Conservation (phyloP, 352 stramenopile genomes). For the Phytophthora syringae region DNA sequence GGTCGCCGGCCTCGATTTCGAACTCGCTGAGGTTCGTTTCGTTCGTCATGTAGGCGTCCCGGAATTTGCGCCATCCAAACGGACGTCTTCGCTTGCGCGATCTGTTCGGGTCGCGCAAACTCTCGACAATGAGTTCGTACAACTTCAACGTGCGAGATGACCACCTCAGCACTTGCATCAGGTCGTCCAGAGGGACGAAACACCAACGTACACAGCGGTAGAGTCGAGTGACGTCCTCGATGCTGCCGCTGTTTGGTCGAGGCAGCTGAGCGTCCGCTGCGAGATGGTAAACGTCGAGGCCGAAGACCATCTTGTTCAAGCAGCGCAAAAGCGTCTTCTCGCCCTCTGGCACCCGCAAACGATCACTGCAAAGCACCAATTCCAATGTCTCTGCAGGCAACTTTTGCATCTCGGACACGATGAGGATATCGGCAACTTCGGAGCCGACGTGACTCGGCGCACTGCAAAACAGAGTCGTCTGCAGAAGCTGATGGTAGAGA, state of each 20-base stretch:
- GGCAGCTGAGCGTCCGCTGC: slow-evolving; percentile 4
- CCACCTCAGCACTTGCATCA: slow-evolving; percentile 51
- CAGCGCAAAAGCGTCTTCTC: slow-evolving; percentile 51
- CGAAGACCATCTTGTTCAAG: slow-evolving; percentile 51
- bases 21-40: slow-evolving; percentile 59
- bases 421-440: slow-evolving; percentile 27
- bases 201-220: slow-evolving; percentile 68
- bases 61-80: slow-evolving; percentile 27
- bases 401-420: slow-evolving; percentile 36
- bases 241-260: slow-evolving; percentile 25
- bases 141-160: slow-evolving; percentile 45
- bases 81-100: slow-evolving; percentile 25
- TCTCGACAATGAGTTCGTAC: slow-evolving; percentile 55
- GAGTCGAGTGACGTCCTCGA: slow-evolving; percentile 46
- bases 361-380: slow-evolving; percentile 58
- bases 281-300: slow-evolving; percentile 14
- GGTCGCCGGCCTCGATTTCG: slow-evolving; percentile 64
- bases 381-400: slow-evolving; percentile 63
- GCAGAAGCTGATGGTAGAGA: slow-evolving; percentile 64
- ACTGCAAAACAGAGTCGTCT: slow-evolving; percentile 62
- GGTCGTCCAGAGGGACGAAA: slow-evolving; percentile 58
- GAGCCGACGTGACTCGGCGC: slow-evolving; percentile 22
- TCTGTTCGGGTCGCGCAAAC: slow-evolving; percentile 25
- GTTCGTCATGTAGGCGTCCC: slow-evolving; percentile 34
- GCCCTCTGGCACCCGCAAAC: slow-evolving; percentile 55